Conservation (phyloP, 2,329 filamentous ascomycete species). For the Colletotrichum sp. region DNA sequence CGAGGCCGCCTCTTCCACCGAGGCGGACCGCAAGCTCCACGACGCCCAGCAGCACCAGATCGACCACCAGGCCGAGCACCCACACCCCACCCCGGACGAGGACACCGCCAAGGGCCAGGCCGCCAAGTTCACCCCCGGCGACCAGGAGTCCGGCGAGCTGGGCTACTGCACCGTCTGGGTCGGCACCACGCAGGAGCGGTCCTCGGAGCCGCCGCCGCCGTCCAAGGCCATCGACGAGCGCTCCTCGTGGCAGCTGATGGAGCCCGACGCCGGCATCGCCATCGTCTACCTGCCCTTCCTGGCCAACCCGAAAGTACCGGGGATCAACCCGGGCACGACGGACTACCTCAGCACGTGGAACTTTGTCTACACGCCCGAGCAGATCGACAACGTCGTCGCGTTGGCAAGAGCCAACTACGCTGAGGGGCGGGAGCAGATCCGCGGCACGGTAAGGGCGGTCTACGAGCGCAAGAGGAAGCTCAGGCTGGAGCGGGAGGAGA, state of each 20-base stretch:
- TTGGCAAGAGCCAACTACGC: constrained; percentile 87
- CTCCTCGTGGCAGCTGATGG: constrained; percentile 72
- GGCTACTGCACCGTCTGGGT: constrained; percentile 97
- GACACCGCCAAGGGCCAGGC: constrained; percentile 32
- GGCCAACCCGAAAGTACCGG: constrained; percentile 75
- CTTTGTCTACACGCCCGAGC: constrained; percentile 90
- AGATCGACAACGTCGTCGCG: constrained; percentile 84
- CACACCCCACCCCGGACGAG: constrained; percentile 18
- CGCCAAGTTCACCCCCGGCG: constrained; percentile 43
- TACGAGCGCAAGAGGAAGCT: constrained; percentile 87
- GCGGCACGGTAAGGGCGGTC: constrained; percentile 80
- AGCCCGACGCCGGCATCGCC: constrained; percentile 82
- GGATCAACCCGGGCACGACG: constrained; percentile 80
- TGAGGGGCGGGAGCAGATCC: constrained; percentile 80
- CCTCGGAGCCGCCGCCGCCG: constrained; percentile 55
- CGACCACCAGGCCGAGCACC: constrained; percentile 26
- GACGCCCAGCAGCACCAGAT: constrained; percentile 59
- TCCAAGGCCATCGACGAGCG: constrained; percentile 65
- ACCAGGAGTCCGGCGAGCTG: constrained; percentile 64
- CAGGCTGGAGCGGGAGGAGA: constrained; percentile 59
- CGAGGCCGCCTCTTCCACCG: constrained; percentile 61
- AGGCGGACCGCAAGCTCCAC: constrained; percentile 68
- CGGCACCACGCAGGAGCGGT: constrained; percentile 78
- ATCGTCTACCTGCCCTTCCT: constrained; percentile 92
- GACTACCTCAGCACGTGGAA: constrained; percentile 98